Conservation (phyloP, 192 early-diverging fungal genomes). For the Mortierella hygrophila region DNA sequence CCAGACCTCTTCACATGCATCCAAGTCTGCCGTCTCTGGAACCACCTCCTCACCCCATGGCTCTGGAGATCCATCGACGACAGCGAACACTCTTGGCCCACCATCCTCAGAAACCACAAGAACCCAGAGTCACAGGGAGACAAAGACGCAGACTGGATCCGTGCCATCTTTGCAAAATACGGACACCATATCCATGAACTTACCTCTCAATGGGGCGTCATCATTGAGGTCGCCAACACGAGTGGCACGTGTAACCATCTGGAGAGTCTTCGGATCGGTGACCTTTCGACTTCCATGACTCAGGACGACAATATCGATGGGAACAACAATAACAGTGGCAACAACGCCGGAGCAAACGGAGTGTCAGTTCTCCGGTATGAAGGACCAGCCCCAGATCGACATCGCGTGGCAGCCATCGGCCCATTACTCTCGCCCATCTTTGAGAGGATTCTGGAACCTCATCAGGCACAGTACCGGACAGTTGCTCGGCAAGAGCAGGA, state of each 20-base stretch:
- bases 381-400: neutral
- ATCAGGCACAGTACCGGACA: neutral
- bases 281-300: neutral
- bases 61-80: neutral
- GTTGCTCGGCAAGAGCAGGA: neutral
- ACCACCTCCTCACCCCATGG: neutral
- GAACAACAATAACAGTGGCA: no score
- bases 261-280: neutral
- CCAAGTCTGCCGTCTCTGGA: neutral
- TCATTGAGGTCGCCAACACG: neutral
- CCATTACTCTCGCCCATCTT: neutral
- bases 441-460: neutral
- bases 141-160: neutral
- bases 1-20: neutral
- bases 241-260: neutral
- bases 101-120: neutral
- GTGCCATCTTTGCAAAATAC: neutral
- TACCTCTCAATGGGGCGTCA: neutral
- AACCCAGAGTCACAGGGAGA: neutral
- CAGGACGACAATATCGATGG: neutral
- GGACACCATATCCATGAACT: neutral
- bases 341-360: neutral
- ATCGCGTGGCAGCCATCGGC: neutral
- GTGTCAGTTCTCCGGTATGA: neutral
- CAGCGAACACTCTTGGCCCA: neutral